Evolutionary conservation across 768 basidiomycete species (phyloP).

Genomic region (Termitomyces heimii): DNA sequence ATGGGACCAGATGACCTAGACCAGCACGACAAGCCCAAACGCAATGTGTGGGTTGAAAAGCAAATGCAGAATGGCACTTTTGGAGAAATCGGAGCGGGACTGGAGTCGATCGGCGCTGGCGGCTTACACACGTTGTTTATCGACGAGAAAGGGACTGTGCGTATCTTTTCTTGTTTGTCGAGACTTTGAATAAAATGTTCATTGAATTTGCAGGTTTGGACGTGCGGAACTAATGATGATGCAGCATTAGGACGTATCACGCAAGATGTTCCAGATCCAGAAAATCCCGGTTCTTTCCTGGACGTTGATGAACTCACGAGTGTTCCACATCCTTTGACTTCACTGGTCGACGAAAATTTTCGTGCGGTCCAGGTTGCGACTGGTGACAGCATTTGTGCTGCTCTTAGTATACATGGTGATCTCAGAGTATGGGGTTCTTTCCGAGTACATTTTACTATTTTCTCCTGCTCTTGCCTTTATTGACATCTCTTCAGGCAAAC

Average conservation of each 20-base stretch:
- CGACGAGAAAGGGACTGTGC: slow-evolving; percentile 84
- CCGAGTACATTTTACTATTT: slow-evolving; percentile 48
- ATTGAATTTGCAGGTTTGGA: slow-evolving; percentile 57
- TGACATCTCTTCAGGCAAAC: slow-evolving; percentile 40
- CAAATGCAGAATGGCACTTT: slow-evolving; percentile 68
- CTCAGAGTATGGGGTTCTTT: slow-evolving; percentile 88
- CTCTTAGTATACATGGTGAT: slow-evolving; percentile 73
- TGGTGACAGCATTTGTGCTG: slow-evolving; percentile 86
- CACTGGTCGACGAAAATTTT: slow-evolving; percentile 73
- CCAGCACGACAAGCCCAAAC: slow-evolving; percentile 72
- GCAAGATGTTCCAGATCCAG: slow-evolving; percentile 50
- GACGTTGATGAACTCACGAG: slow-evolving; percentile 50
- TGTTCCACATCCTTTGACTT: slow-evolving; percentile 60
- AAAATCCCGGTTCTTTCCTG: slow-evolving; percentile 51
- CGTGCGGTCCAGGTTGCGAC: slow-evolving; percentile 77
- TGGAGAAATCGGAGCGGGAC: slow-evolving; percentile 68
- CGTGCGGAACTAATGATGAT: slow-evolving; percentile 84
- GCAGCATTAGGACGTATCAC: slow-evolving; percentile 83
- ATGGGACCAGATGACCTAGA: slow-evolving; percentile 71
- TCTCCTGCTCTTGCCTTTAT: neutral
- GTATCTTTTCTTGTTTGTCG: slow-evolving; percentile 23
- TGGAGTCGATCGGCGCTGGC: slow-evolving; percentile 76
- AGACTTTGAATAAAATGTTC: neutral
- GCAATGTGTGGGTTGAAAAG: slow-evolving; percentile 72
- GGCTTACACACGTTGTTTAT: slow-evolving; percentile 88